Evolutionary conservation across 1,139 yeast genomes (phyloP), one percentile per base, ranked within the genome.

Genomic region (Maudiozyma humilis): DNA sequence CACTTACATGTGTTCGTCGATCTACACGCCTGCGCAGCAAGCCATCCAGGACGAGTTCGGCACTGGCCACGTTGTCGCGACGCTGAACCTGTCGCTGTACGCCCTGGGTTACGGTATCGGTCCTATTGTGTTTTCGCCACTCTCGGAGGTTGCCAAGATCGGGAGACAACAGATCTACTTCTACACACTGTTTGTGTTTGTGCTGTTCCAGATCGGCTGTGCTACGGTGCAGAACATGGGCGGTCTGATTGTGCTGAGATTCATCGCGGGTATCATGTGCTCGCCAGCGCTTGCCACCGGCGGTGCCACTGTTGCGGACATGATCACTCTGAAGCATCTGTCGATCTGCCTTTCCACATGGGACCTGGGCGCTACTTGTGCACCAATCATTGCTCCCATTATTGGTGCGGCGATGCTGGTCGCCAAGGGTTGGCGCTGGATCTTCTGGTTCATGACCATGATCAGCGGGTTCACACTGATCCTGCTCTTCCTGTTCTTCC

Each of bases 361-460:
- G 81, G 78, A 73, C 62, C 71, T 53, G 46, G 76, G 64, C 62
- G 77, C 72, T 54, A 78, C 69, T 52, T 69, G 63, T 48, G 88
- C 87, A 38, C 85, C 85, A 0, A 73, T 73, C 23, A 54, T 78
- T 30, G 89, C 86, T 3, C 88, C 88, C 2, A 60, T 80, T 13
- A 62, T 82, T 40, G 79, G 81, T 44, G 76, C 55, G 57, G 67
- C 65, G 65, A 69, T 54, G 68, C 70, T 48, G 62, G 60, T 66
- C 63, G 60, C 69, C 59, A 48, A 67, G 69, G 61, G 46, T 23
- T 73, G 77, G 77, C 63, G 75, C 54, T 65, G 71, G 65, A 62
- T 70, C 6, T 70, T 69, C 47, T 72, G 76, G 76, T 64, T 71
- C 40, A 50, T 66, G 53, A 49, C 65, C 35, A 64, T 73, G 39